Evolutionary conservation across 1,284 basidiomycete species (phyloP), one percentile per base, ranked within the genome.

Genomic region (Sanguinoderma infundibulare): DNA sequence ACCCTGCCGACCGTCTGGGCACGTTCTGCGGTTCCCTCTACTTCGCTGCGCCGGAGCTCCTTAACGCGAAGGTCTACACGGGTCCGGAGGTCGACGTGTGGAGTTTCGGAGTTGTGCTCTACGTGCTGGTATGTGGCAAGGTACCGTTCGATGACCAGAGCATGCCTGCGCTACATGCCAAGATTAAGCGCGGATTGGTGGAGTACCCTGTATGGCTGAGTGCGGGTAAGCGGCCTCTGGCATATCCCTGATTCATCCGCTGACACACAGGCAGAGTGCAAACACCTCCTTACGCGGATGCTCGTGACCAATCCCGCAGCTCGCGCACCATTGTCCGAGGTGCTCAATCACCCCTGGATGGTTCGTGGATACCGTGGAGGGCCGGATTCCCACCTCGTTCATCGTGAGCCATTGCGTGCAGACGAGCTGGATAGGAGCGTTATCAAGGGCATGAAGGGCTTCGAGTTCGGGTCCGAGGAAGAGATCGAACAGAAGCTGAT

Each of bases 131-230:
- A 0, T 98, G 96, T 74, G 98, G 97, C 55, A 98, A 98, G 78
- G 97, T 99, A 1, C 97, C 97, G 0, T 99, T 99, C 73, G 97
- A 99, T 74, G 98, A 99, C 75, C 96, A 98, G 78, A 96, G 92
- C 73, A 99, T 99, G 97, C 98, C 97, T 2, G 97, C 96, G 0
- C 80, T 99, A 53, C 98, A 99, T 74, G 97, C 97, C 42, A 99
- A 99, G 81, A 99, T 99, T 80, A 99, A 99, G 77, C 87, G 96
- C 2, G 97, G 98, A 0, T 80, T 96, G 47, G 96, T 98, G 51
- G 97, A 99, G 74, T 99, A 99, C 73, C 97, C 97, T 0, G 92
- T 94, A 9, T 99, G 97, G 97, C 82, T 99, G 20, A 96, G 93
- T 70, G 87, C 92, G 70, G 94, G 94, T 94, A 73, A 69, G 88